Conservation (phyloP, 495 filamentous ascomycete species). For the Neurospora cerealis region DNA sequence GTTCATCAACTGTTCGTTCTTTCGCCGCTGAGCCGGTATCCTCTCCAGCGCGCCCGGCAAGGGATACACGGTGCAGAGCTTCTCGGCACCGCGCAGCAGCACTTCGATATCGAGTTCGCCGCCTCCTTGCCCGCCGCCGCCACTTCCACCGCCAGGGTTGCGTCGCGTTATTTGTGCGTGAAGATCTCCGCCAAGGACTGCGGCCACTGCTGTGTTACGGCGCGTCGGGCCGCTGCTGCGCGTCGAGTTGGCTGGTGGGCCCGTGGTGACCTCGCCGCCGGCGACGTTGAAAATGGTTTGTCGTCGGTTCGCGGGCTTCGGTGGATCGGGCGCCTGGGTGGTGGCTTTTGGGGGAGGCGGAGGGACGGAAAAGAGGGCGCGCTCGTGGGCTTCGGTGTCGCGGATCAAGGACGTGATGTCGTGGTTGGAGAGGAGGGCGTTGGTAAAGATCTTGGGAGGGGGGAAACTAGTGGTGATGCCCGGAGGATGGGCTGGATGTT, state of each 20-base stretch:
- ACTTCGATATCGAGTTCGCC: constrained; percentile 82
- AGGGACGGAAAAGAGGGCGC: constrained; percentile 86
- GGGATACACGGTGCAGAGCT: constrained; percentile 79
- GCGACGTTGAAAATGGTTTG: constrained; percentile 49
- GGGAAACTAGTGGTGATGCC: constrained; percentile 52
- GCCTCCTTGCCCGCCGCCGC: constrained; percentile 22
- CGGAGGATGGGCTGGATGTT: background rate
- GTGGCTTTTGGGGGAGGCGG: constrained; percentile 44
- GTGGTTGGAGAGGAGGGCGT: constrained; percentile 73
- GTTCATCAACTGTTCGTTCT: constrained; percentile 59
- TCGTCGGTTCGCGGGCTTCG: constrained; percentile 29
- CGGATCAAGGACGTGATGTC: constrained; percentile 93
- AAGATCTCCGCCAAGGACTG: constrained; percentile 78
- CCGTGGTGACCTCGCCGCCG: constrained; percentile 44
- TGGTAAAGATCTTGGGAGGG: constrained; percentile 89
- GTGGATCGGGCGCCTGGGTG: constrained; percentile 19
- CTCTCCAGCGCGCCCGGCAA: constrained; percentile 73
- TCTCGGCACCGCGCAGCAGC: constrained; percentile 79
- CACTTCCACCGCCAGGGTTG: background rate
- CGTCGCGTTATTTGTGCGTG: constrained; percentile 67
- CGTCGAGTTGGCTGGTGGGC: constrained; percentile 24
- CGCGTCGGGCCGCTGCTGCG: constrained; percentile 29
- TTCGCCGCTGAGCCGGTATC: constrained; percentile 60
- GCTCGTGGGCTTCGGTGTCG: constrained; percentile 91
- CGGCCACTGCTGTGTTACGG: constrained; percentile 78